These are phyloP conservation scores for Zopfia rhizophila DNA, from an alignment of 2,329 filamentous ascomycete species.

Conservation along the genomic window DNA sequence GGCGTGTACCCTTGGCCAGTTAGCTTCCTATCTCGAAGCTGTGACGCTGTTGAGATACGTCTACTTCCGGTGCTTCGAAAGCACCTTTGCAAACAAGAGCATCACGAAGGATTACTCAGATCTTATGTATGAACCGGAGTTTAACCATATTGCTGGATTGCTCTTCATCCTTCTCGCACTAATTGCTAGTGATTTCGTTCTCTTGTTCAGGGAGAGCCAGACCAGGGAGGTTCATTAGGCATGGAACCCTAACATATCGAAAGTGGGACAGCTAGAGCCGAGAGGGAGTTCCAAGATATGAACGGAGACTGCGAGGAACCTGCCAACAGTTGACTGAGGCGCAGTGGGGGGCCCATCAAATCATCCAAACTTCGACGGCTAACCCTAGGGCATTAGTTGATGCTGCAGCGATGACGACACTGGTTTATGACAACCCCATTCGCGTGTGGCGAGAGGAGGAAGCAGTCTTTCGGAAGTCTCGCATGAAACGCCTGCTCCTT, in stretches of 20 bases:
- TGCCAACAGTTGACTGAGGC: background rate
- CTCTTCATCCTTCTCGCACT: slow-evolving; percentile 14
- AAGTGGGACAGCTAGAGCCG: slow-evolving; percentile 7
- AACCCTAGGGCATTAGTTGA: no score
- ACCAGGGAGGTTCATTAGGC: slow-evolving; percentile 17
- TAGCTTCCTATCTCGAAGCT: slow-evolving; percentile 18
- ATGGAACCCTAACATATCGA: slow-evolving; percentile 14
- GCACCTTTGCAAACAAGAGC: slow-evolving; percentile 7
- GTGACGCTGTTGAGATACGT: slow-evolving; percentile 19
- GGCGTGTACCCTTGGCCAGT: slow-evolving; percentile 18
- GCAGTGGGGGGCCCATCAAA: no score
- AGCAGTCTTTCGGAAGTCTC: slow-evolving; percentile 5
- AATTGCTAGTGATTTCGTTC: slow-evolving; percentile 13
- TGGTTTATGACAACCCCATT: slow-evolving; percentile 18
- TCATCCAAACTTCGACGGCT: no score
- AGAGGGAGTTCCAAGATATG: slow-evolving; percentile 12
- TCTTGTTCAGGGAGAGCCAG: slow-evolving; percentile 14
- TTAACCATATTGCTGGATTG: slow-evolving; percentile 18
- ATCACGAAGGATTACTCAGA: slow-evolving; percentile 16
- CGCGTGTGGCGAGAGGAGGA: slow-evolving; percentile 21
- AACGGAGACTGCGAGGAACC: background rate
- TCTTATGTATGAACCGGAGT: slow-evolving; percentile 12
- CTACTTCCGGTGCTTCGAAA: slow-evolving; percentile 13
- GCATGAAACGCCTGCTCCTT: slow-evolving; percentile 19
- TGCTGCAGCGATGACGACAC: slow-evolving; percentile 15